phyloP scores from a whole-genome alignment of 2,329 filamentous ascomycete species.

The Thelonectria olida region DNA sequence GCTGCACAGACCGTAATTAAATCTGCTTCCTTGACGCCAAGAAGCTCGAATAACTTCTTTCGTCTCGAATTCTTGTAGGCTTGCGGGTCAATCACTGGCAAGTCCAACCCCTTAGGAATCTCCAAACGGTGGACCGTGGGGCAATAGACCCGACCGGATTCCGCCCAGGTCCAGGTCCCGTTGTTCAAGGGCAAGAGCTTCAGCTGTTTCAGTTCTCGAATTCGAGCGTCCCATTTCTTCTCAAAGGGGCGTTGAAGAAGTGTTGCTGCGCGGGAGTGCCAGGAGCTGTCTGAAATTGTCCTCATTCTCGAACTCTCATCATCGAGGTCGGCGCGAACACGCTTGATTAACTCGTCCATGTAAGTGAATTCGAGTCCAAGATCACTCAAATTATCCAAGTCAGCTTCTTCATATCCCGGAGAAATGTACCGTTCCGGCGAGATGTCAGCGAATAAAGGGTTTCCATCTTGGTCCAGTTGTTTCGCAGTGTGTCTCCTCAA shows the following conservation, averaged over 20 bases:
- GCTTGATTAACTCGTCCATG: background rate
- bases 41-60: slow-evolving; percentile 20
- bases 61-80: slow-evolving; percentile 22
- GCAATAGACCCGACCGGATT: slow-evolving; percentile 18
- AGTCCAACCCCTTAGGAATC: slow-evolving; percentile 19
- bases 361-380: background rate
- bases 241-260: background rate
- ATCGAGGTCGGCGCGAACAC: slow-evolving; percentile 20
- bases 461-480: slow-evolving; percentile 20
- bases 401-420: slow-evolving; percentile 19
- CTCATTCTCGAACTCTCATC: slow-evolving; percentile 24
- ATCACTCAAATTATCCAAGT: background rate
- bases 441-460: slow-evolving; percentile 29
- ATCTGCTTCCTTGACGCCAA: slow-evolving; percentile 23
- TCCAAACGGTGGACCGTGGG: slow-evolving; percentile 8
- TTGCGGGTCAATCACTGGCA: slow-evolving; percentile 19
- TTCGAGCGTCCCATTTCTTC: background rate
- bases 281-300: slow-evolving; percentile 13
- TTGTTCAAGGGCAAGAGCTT: slow-evolving; percentile 25
- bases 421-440: slow-evolving; percentile 27
- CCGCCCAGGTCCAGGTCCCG: slow-evolving; percentile 28
- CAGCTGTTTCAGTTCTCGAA: background rate
- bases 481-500: slow-evolving; percentile 4
- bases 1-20: slow-evolving; percentile 11
- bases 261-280: slow-evolving; percentile 28